Evolutionary conservation across 495 filamentous ascomycete genomes (phyloP).

Genomic region (Penicillium ucsense): DNA sequence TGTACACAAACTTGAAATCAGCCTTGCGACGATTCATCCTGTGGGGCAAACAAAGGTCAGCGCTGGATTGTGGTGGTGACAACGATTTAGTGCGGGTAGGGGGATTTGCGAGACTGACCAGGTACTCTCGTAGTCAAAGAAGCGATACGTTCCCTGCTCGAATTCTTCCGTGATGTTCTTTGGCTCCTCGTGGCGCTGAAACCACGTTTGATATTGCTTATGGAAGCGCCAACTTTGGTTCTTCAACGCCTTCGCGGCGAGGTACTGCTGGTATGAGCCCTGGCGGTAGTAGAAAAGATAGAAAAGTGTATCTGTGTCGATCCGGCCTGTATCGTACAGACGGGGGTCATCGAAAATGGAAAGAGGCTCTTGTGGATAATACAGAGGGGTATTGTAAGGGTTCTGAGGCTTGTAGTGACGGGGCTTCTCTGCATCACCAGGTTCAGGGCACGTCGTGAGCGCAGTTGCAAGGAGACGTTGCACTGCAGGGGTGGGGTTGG

Average conservation of each 20-base stretch:
- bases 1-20: conserved; percentile 97
- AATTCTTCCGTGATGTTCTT: conserved; percentile 98
- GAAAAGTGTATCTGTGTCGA: conserved; percentile 95
- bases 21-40: conserved; percentile 99
- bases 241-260: conserved; percentile 93
- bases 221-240: conserved; percentile 98
- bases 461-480: conserved; percentile 66
- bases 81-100: neutral
- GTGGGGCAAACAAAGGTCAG: conserved; percentile 9
- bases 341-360: conserved; percentile 83
- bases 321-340: conserved; percentile 62
- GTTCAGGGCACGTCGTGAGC: conserved; percentile 58
- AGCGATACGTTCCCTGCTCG: conserved; percentile 96
- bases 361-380: conserved; percentile 88
- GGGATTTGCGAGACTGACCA: conserved; percentile 54
- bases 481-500: conserved; percentile 49
- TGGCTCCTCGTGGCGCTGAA: conserved; percentile 95
- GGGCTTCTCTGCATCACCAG: conserved; percentile 70
- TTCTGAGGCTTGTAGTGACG: conserved; percentile 74
- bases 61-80: neutral
- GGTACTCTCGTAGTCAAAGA: conserved; percentile 99
- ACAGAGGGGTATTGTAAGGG: conserved; percentile 65
- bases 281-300: conserved; percentile 99
- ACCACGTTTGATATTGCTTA: conserved; percentile 99
- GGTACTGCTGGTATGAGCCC: conserved; percentile 87